Conservation (phyloP, 202 grass and related monocot species). For the Carex sylvatica region DNA sequence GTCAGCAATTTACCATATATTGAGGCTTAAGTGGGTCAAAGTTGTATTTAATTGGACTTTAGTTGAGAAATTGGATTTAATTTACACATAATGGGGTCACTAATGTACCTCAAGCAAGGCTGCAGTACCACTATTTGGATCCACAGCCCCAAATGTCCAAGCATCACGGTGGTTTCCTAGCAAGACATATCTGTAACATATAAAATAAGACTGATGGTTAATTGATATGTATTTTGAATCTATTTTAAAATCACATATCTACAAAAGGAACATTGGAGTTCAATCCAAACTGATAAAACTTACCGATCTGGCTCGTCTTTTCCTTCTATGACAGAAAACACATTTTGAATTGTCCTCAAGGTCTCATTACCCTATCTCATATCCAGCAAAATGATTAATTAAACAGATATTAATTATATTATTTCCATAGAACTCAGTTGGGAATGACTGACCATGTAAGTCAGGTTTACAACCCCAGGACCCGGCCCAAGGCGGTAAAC, state of each 20-base stretch:
- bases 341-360: conserved; percentile 75
- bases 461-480: conserved; percentile 65
- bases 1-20: background rate
- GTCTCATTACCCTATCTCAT: conserved; percentile 65
- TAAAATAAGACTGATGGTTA: background rate
- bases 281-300: conserved; percentile 11
- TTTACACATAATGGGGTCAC: background rate
- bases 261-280: background rate
- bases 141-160: conserved; percentile 87
- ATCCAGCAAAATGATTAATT: background rate
- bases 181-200: conserved; percentile 60
- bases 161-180: conserved; percentile 96
- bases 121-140: conserved; percentile 90
- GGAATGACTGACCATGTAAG: conserved; percentile 42
- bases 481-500: conserved; percentile 67
- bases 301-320: conserved; percentile 83
- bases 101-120: conserved; percentile 78
- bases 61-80: background rate
- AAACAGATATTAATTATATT: background rate
- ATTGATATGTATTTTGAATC: background rate
- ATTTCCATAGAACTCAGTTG: background rate
- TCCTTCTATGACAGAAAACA: conserved; percentile 83
- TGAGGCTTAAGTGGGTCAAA: background rate
- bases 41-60: background rate
- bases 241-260: background rate